Conservation (phyloP, 257 asterid genomes). For the Thymus quinquecostatus region DNA sequence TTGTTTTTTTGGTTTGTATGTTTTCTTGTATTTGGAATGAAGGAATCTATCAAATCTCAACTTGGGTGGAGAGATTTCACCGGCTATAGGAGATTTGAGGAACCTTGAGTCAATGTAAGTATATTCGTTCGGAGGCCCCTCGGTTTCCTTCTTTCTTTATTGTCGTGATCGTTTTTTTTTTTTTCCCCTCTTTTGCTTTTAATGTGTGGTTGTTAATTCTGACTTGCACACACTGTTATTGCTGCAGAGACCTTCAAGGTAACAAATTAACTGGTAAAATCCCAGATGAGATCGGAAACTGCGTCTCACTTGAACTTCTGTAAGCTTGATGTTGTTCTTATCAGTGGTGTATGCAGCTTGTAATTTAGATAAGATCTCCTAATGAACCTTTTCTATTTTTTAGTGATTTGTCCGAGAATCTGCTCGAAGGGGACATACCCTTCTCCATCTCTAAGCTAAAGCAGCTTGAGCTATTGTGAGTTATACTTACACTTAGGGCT, state of each 20-base stretch:
- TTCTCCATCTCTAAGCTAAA: slow-evolving; percentile 89
- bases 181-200: not conserved
- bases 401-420: slow-evolving; percentile 90
- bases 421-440: slow-evolving; percentile 84
- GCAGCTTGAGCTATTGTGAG: slow-evolving; percentile 92
- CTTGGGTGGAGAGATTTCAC: slow-evolving; percentile 91
- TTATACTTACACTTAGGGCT: not conserved
- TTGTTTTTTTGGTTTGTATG: not conserved
- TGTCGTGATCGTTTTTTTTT: not conserved
- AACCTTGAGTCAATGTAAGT: slow-evolving; percentile 76
- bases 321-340: slow-evolving; percentile 31
- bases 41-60: slow-evolving; percentile 90
- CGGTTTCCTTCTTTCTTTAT: not conserved
- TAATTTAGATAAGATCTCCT: not conserved
- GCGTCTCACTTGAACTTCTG: slow-evolving; percentile 64
- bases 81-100: slow-evolving; percentile 81
- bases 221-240: not conserved
- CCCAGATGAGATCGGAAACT: slow-evolving; percentile 93
- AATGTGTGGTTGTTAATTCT: not conserved
- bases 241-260: slow-evolving; percentile 84
- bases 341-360: not conserved
- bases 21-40: slow-evolving; percentile 4
- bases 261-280: slow-evolving; percentile 88
- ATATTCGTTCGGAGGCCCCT: not conserved
- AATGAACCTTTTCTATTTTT: not conserved